These are phyloP conservation scores for Mortierella sp. DNA, from an alignment of 371 early-diverging fungal genomes.

Conservation along the genomic window DNA sequence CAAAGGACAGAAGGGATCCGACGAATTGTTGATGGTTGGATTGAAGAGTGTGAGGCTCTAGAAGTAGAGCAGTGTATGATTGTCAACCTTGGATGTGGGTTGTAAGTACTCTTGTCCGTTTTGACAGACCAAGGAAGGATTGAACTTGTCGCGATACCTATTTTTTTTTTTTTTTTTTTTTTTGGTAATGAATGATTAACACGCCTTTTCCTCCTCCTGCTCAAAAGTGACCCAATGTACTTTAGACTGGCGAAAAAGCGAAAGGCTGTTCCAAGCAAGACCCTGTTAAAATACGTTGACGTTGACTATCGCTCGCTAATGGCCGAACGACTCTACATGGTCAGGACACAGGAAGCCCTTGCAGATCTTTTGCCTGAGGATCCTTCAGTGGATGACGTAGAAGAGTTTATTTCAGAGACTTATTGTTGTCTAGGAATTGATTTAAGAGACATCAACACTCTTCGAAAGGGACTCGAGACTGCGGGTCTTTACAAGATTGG, in stretches of 20 bases:
- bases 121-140: background rate
- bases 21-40: conserved; percentile 39
- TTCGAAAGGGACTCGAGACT: conserved; percentile 20
- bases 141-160: too few species aligned
- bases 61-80: conserved; percentile 35
- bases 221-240: conserved; percentile 39
- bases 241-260: conserved; percentile 31
- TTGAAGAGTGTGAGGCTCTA: conserved; percentile 34
- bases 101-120: conserved; percentile 18
- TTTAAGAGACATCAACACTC: conserved; percentile 23
- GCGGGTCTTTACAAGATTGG: conserved; percentile 20
- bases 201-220: too few species aligned
- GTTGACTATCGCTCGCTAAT: conserved; percentile 50
- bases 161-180: background rate
- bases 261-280: conserved; percentile 18
- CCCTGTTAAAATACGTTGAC: conserved; percentile 37
- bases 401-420: conserved; percentile 29
- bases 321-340: conserved; percentile 42
- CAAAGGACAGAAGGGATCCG: conserved; percentile 45
- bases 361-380: conserved; percentile 33
- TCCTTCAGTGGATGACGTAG: conserved; percentile 35
- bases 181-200: background rate
- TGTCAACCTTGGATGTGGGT: conserved; percentile 45
- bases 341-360: conserved; percentile 29
- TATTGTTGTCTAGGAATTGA: conserved; percentile 50